Conservation (phyloP, 2,329 filamentous ascomycete genomes). For the Pseudodiploospora longispora region DNA sequence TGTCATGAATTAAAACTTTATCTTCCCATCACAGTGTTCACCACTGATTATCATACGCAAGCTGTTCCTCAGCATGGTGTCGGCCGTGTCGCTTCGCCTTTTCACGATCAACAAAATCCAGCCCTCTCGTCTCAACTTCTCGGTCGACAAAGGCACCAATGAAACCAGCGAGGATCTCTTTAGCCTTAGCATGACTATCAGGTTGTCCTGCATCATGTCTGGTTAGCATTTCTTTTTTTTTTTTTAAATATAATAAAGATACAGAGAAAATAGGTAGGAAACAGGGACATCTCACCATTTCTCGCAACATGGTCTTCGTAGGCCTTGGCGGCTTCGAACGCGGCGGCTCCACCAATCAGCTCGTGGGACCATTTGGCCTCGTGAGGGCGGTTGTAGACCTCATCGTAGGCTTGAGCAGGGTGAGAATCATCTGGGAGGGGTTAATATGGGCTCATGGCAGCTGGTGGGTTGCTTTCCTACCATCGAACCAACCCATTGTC, state of each 20-base stretch:
- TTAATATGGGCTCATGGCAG: not conserved
- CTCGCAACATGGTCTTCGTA: conserved; percentile 20
- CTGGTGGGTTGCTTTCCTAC: conserved; percentile 4
- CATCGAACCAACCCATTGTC: conserved; percentile 16
- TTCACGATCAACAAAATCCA: conserved; percentile 20
- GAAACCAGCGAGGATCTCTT: conserved; percentile 20
- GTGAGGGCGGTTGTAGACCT: conserved; percentile 17
- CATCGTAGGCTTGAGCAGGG: conserved; percentile 17
- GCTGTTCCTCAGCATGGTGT: conserved; percentile 16
- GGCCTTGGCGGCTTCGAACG: conserved; percentile 22
- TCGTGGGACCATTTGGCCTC: conserved; percentile 24
- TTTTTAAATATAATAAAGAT: too few relatives aligned
- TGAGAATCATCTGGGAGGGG: conserved; percentile 13
- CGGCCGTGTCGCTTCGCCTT: conserved; percentile 21
- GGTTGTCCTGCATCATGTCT: conserved; percentile 14
- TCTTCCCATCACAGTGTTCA: conserved; percentile 3
- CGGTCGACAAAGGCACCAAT: conserved; percentile 24
- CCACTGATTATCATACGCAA: conserved; percentile 8
- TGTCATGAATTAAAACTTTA: not conserved
- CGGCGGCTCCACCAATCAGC: conserved; percentile 22
- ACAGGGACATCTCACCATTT: conserved; percentile 12
- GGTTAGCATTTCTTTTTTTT: too few relatives aligned
- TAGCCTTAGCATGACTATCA: conserved; percentile 19
- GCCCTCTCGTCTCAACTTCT: conserved; percentile 21
- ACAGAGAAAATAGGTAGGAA: not conserved